phyloP scores from a whole-genome alignment of 345 rosid genomes.

The Salix koriyanagi region DNA sequence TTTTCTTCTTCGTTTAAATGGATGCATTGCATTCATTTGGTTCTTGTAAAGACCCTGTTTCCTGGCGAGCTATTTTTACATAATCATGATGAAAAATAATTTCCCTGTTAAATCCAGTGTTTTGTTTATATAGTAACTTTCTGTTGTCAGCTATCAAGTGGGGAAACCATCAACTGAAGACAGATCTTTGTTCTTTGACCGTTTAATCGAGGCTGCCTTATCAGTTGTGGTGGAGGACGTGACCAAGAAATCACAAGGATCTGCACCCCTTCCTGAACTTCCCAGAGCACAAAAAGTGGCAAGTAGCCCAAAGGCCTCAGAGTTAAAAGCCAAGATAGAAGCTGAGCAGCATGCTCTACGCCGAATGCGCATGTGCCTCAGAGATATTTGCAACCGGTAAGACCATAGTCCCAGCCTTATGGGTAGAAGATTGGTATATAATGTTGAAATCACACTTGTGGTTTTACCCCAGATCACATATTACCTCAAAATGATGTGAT shows the following conservation, averaged over 20 bases:
- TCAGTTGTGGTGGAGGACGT: conserved; percentile 63
- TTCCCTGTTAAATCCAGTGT: conserved; percentile 7
- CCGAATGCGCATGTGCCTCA: conserved; percentile 93
- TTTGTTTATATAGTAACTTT: conserved; percentile 16
- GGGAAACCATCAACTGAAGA: conserved; percentile 69
- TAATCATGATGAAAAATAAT: too few species aligned
- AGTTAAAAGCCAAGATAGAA: conserved; percentile 88
- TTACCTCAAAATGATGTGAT: not conserved
- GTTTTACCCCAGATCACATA: not conserved
- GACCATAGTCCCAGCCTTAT: not conserved
- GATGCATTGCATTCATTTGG: not conserved
- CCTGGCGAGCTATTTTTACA: not conserved
- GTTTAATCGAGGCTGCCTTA: conserved; percentile 81
- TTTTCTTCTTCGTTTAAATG: not conserved
- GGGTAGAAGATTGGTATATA: not conserved
- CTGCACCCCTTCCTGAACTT: conserved; percentile 60
- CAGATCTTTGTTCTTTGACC: conserved; percentile 72
- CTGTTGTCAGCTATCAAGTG: conserved; percentile 69
- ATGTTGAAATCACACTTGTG: not conserved
- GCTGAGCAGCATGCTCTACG: conserved; percentile 99
- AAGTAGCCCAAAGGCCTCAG: conserved; percentile 87
- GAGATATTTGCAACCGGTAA: conserved; percentile 98
- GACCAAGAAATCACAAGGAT: conserved; percentile 41
- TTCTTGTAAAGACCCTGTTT: not conserved
- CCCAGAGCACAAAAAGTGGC: conserved; percentile 76